These are phyloP conservation scores for Epichloe gansuensis DNA, from an alignment of 2,329 filamentous ascomycete species.

Conservation along the genomic window DNA sequence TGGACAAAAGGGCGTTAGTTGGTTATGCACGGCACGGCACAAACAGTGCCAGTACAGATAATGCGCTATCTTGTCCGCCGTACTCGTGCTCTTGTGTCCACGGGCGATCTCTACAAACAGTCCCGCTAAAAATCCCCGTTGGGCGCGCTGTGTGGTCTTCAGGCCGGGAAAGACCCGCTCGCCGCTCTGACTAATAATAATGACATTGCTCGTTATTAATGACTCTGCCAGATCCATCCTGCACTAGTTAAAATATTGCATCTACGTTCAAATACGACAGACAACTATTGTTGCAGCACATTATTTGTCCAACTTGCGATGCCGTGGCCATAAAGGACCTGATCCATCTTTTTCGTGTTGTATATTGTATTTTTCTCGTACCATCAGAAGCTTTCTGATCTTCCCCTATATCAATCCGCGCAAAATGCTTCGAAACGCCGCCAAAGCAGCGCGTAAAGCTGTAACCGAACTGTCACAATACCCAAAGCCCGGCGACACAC, in stretches of 20 bases:
- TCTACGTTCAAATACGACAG: background rate
- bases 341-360: background rate
- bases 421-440: constrained; percentile 41
- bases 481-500: constrained; percentile 68
- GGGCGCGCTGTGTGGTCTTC: no score
- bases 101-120: background rate
- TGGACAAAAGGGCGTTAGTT: background rate
- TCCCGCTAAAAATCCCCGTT: no score
- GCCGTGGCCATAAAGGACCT: background rate
- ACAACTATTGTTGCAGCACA: background rate
- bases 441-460: constrained; percentile 44
- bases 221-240: no score
- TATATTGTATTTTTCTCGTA: background rate
- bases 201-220: no score
- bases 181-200: no score
- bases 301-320: background rate
- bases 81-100: background rate
- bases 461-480: constrained; percentile 66
- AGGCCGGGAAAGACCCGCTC: no score
- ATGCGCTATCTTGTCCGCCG: background rate
- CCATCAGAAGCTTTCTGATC: background rate
- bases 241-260: background rate
- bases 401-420: background rate
- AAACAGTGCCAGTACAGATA: background rate
- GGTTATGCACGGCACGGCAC: background rate